These are phyloP conservation scores for Mycena capillaripes DNA, from an alignment of 768 basidiomycete species.

Conservation along the genomic window DNA sequence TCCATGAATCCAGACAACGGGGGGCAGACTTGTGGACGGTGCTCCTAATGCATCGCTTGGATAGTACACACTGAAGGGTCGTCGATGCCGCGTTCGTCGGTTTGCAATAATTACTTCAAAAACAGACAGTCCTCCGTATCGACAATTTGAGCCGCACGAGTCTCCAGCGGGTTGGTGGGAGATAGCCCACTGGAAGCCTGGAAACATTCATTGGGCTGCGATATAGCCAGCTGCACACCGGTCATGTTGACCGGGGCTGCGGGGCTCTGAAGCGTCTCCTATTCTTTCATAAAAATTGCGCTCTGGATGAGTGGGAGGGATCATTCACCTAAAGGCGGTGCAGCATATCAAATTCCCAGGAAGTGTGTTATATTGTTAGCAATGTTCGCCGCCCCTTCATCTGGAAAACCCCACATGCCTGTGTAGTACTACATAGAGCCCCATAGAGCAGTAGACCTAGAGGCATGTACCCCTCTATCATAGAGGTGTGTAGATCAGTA, in stretches of 20 bases:
- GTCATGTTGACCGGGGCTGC: slow-evolving; percentile 42
- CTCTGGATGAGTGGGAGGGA: too few species aligned
- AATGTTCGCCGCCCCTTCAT: too few species aligned
- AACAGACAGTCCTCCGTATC: slow-evolving; percentile 22
- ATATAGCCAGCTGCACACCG: slow-evolving; percentile 49
- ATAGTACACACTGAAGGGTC: slow-evolving; percentile 52
- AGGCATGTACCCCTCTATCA: too few species aligned
- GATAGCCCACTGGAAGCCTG: slow-evolving; percentile 39
- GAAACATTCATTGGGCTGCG: slow-evolving; percentile 49
- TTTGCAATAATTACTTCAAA: slow-evolving; percentile 8
- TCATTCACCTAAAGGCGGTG: slow-evolving; percentile 51
- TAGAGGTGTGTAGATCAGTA: too few species aligned
- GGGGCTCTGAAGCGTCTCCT: slow-evolving; percentile 56
- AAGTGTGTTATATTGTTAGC: slow-evolving; percentile 40
- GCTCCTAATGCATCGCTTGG: slow-evolving; percentile 46
- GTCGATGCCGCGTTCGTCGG: too few species aligned
- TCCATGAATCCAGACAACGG: slow-evolving; percentile 62
- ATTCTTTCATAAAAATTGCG: slow-evolving; percentile 27
- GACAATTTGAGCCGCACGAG: neutral
- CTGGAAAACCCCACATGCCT: too few species aligned
- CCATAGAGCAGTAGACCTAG: too few species aligned
- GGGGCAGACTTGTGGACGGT: slow-evolving; percentile 46
- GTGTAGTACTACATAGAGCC: too few species aligned
- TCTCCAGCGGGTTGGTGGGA: slow-evolving; percentile 35
- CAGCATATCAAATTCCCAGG: slow-evolving; percentile 50